Percentiles rank a stretch among this genome's conserved stretches.
Evolutionary conservation across 2,329 filamentous ascomycete species (phyloP).

Genomic region (Fusarium xylarioides): DNA sequence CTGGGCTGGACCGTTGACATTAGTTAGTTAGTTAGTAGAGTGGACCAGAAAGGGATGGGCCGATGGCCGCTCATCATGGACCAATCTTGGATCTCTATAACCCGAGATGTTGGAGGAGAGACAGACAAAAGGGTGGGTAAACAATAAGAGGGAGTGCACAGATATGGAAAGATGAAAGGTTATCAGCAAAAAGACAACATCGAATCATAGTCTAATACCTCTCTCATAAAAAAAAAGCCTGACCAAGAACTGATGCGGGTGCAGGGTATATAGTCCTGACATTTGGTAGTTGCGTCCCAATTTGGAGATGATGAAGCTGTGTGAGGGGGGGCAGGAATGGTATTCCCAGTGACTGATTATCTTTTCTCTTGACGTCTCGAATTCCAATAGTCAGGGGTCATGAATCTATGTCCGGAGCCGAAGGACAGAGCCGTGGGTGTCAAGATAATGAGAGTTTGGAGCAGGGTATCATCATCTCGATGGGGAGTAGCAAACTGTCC

Average conservation of each 20-base stretch:
- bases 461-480: not conserved
- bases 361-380: constrained; percentile 16
- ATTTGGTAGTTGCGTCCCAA: constrained; percentile 21
- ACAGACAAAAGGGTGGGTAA: constrained; percentile 16
- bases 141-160: constrained; percentile 21
- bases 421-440: constrained; percentile 13
- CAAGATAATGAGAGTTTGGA: not conserved
- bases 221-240: constrained; percentile 33
- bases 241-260: constrained; percentile 35
- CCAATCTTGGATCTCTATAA: constrained; percentile 28
- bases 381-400: constrained; percentile 9
- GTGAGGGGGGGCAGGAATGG: constrained; percentile 13
- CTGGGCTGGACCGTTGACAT: constrained; percentile 30
- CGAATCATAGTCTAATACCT: constrained; percentile 8
- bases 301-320: constrained; percentile 20
- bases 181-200: not conserved
- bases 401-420: constrained; percentile 12
- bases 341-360: constrained; percentile 26
- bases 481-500: not conserved
- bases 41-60: constrained; percentile 41
- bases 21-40: not conserved
- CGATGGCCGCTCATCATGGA: constrained; percentile 29
- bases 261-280: constrained; percentile 21
- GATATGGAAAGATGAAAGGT: constrained; percentile 7
- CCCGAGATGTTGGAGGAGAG: not conserved